phyloP scores from a whole-genome alignment of 176 grass and related monocot species.

The Hyparrhenia diplandra region DNA sequence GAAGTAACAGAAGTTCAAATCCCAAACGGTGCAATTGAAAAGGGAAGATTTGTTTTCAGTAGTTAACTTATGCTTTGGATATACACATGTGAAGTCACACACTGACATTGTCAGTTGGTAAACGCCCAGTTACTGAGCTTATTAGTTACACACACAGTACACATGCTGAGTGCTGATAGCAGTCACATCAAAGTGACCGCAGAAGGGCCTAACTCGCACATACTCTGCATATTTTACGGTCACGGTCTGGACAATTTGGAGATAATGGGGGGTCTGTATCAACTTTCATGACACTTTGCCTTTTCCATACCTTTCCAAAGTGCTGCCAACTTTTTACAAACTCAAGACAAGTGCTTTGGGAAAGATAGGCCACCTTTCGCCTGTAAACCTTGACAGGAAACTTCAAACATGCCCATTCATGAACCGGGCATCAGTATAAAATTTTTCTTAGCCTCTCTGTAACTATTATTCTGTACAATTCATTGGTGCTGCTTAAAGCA shows the following conservation, averaged over 20 bases:
- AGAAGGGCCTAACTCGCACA: conserved; percentile 14
- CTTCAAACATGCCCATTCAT: conserved; percentile 14
- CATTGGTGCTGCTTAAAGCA: conserved; percentile 43
- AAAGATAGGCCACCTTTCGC: conserved; percentile 31
- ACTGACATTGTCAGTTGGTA: background rate
- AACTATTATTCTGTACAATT: conserved; percentile 1
- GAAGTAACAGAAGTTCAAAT: too few species aligned
- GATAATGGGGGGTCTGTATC: conserved; percentile 31
- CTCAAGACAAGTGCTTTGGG: conserved; percentile 46
- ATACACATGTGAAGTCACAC: background rate
- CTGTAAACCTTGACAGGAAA: conserved; percentile 35
- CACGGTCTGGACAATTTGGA: conserved; percentile 34
- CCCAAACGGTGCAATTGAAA: too few species aligned
- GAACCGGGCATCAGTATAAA: background rate
- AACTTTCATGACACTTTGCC: conserved; percentile 26
- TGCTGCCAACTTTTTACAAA: conserved; percentile 43
- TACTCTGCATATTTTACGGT: conserved; percentile 8
- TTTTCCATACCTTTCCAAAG: conserved; percentile 49
- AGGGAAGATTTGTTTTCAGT: background rate
- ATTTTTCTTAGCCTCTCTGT: conserved; percentile 12
- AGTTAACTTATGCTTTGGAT: background rate
- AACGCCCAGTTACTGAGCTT: background rate
- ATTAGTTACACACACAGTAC: background rate
- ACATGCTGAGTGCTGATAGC: background rate
- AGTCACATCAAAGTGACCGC: background rate